These are phyloP conservation scores for Microdochium trichocladiopsis DNA, from an alignment of 2,329 filamentous ascomycete species.

Conservation along the genomic window DNA sequence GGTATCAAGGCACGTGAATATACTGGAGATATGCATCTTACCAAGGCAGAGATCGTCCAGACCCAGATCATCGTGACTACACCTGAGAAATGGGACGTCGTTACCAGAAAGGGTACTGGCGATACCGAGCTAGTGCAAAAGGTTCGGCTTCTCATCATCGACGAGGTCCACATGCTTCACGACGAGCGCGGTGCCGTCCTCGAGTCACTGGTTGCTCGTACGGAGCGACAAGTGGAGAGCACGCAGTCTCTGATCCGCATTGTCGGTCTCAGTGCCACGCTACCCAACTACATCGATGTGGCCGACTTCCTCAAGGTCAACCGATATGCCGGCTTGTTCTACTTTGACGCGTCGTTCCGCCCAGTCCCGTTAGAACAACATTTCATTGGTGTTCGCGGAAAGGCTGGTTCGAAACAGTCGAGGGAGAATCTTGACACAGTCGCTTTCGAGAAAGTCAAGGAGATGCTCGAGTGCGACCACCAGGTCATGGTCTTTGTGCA, in stretches of 20 bases:
- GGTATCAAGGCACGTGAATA: conserved; percentile 88
- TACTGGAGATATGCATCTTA: conserved; percentile 98
- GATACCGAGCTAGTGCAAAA: conserved; percentile 98
- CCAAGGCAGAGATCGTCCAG: conserved; percentile 89
- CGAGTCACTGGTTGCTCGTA: conserved; percentile 91
- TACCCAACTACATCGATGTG: conserved; percentile 95
- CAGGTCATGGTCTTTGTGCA: conserved; percentile 99
- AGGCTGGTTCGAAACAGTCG: conserved; percentile 71
- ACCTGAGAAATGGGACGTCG: conserved; percentile 98
- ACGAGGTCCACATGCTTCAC: conserved; percentile 99
- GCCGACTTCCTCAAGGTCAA: conserved; percentile 97
- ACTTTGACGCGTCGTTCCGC: conserved; percentile 92
- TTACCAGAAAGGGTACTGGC: conserved; percentile 92
- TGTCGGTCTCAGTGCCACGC: conserved; percentile 86
- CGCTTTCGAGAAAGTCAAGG: conserved; percentile 88
- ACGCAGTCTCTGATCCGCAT: conserved; percentile 97
- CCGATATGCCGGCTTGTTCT: conserved; percentile 85
- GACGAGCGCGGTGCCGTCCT: conserved; percentile 94
- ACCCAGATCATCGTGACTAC: conserved; percentile 99
- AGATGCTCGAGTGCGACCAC: conserved; percentile 88
- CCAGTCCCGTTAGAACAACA: conserved; percentile 96
- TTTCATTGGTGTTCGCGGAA: conserved; percentile 93
- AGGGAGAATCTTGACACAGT: conserved; percentile 84
- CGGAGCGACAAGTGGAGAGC: conserved; percentile 93
- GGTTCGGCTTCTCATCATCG: conserved; percentile 90